Conservation (phyloP, 805 yeast species). For the Lipomyces chichibuensis region DNA sequence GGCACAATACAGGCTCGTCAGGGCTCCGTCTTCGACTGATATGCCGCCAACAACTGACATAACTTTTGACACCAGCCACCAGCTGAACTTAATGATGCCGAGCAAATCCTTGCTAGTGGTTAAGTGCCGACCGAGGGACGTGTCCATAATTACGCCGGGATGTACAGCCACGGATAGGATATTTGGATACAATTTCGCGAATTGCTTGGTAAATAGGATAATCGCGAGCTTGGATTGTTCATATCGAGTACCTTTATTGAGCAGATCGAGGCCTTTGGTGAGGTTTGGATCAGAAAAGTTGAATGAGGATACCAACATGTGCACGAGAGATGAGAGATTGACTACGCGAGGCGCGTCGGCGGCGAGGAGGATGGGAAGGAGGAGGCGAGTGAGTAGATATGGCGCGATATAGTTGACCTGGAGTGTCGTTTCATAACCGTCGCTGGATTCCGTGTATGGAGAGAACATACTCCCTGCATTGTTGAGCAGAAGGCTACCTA, state of each 20-base stretch:
- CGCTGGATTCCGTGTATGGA: constrained; percentile 66
- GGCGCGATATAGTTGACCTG: constrained; percentile 81
- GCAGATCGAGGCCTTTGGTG: constrained; percentile 12
- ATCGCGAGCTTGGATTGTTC: constrained; percentile 34
- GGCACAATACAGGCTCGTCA: constrained; percentile 30
- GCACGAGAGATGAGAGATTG: constrained; percentile 29
- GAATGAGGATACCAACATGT: constrained; percentile 15
- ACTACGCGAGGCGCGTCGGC: constrained; percentile 29
- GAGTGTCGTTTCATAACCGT: constrained; percentile 75
- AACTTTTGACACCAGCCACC: not conserved
- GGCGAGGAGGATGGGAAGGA: constrained; percentile 22
- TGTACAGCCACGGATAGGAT: constrained; percentile 30
- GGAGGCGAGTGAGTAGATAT: constrained; percentile 61
- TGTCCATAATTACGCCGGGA: constrained; percentile 33
- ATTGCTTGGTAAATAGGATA: constrained; percentile 25
- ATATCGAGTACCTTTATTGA: constrained; percentile 18
- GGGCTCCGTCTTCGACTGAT: constrained; percentile 25
- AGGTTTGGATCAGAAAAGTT: constrained; percentile 27
- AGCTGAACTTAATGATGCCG: constrained; percentile 10
- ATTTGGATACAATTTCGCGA: constrained; percentile 29
- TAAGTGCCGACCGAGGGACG: constrained; percentile 20
- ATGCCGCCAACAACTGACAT: constrained; percentile 12
- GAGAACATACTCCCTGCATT: constrained; percentile 83
- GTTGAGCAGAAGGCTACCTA: constrained; percentile 55
- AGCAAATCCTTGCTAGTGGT: constrained; percentile 5